phyloP scores from a whole-genome alignment of 768 basidiomycete species.

The Pisolithus sp. region DNA sequence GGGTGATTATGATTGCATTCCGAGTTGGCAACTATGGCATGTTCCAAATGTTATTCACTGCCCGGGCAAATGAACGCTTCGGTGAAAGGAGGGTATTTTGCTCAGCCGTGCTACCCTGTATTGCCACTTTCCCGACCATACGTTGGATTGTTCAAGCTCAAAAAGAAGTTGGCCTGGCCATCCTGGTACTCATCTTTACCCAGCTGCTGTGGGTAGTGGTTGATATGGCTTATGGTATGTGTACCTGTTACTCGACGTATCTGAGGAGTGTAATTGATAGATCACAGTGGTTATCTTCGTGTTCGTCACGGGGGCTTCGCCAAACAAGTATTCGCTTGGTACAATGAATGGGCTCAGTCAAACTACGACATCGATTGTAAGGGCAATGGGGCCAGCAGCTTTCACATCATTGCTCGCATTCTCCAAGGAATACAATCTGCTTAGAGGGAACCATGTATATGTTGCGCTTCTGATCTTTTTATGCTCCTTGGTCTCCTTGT shows the following conservation, averaged over 20 bases:
- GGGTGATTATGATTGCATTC: conserved; percentile 29
- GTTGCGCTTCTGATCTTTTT: conserved; percentile 31
- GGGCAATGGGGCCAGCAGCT: conserved; percentile 27
- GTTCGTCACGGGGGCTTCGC: conserved; percentile 47
- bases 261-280: not conserved
- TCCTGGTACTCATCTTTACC: conserved; percentile 32
- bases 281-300: conserved; percentile 44
- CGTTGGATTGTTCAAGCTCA: conserved; percentile 30
- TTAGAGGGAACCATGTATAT: conserved; percentile 32
- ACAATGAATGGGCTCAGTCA: conserved; percentile 54
- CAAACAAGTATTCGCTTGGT: conserved; percentile 48
- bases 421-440: too few relatives aligned
- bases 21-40: conserved; percentile 34
- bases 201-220: conserved; percentile 26
- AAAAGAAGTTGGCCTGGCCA: conserved; percentile 27
- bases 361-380: conserved; percentile 37
- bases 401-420: too few relatives aligned
- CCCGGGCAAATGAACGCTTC: conserved; percentile 29
- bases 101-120: conserved; percentile 29
- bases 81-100: too few relatives aligned
- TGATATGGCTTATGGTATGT: conserved; percentile 40
- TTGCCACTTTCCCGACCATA: conserved; percentile 42
- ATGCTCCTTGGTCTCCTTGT: conserved; percentile 16
- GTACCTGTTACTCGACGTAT: not conserved
- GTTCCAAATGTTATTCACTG: conserved; percentile 36